Evolutionary conservation across 768 basidiomycete species (phyloP), one percentile per base, ranked within the genome.

Genomic region (Rhizopogon sp.): DNA sequence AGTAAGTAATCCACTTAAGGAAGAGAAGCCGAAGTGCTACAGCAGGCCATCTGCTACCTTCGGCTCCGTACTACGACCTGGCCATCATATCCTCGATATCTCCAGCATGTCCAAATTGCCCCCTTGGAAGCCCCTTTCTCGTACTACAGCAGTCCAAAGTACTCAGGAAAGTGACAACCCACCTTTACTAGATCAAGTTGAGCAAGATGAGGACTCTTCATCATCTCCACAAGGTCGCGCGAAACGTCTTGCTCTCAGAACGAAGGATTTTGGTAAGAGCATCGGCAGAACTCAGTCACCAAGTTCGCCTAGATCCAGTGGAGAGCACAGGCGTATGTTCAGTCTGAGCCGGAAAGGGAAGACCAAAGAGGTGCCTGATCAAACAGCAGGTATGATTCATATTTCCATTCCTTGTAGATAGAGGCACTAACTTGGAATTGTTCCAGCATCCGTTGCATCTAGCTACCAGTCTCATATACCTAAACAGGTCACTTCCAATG

Each of bases 241-340:
- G 50, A 81, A 81, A 68, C 79, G 79, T 52, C 66, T 80, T 31
- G 77, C 81, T 43, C 77, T 75, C 61, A 79, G 74, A 71, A 85
- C 85, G 0, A 83, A 83, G 53, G 83, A 84, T 61, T 74, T 91
- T 31, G 82, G 84, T 57, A 76, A 77, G 62, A 87, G 84, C 66
- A 68, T 82, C 45, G 75, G 66, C 40, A 78, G 70, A 53, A 62
- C 76, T 31, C 59, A 60, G 40, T 64, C 73, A 7, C 65, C 70
- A 42, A 57, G 49, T 31, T 43, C 58, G 17, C 62, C 70, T 11
- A 62, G 72, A 56, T 66, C 72, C 31, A 62, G 68, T 62, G 55
- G 74, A 43, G 66, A 74, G 42, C 75, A 72, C 56, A 80, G 76
- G 55, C 81, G 83, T 35, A 64, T 82, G 39, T 81, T 84, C 66